Conservation (phyloP, 2,329 filamentous ascomycete genomes). For the Calonectria hongkongensis region DNA sequence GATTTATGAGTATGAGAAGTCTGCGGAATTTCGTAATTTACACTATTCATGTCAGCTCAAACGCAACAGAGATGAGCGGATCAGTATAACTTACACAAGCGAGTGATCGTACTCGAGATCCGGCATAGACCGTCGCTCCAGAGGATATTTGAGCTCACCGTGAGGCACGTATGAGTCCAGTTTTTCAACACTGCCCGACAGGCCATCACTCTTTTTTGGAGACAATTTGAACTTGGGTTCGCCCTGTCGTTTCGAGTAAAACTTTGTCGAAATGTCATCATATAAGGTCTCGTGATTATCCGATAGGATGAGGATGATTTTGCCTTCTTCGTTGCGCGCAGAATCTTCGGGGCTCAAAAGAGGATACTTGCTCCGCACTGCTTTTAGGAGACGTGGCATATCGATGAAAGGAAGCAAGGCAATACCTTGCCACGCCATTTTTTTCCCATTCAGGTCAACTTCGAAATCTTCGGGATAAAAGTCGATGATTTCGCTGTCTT, state of each 20-base stretch:
- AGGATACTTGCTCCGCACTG: constrained; percentile 89
- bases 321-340: constrained; percentile 85
- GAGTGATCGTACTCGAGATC: constrained; percentile 90
- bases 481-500: constrained; percentile 94
- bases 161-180: constrained; percentile 91
- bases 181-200: constrained; percentile 88
- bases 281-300: constrained; percentile 88
- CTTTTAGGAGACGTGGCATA: constrained; percentile 87
- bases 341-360: constrained; percentile 85
- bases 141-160: constrained; percentile 84
- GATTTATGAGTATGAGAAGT: constrained; percentile 88
- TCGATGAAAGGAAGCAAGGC: constrained; percentile 97
- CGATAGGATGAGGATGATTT: constrained; percentile 88
- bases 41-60: constrained; percentile 71
- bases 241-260: constrained; percentile 93
- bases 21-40: constrained; percentile 89
- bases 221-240: constrained; percentile 82
- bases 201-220: constrained; percentile 82
- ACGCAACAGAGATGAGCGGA: neutral
- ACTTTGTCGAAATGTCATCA: constrained; percentile 86
- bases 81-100: constrained; percentile 78
- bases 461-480: constrained; percentile 98
- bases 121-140: constrained; percentile 82
- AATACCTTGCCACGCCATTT: constrained; percentile 98
- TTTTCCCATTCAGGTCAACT: constrained; percentile 97